Evolutionary conservation across 208 protist genomes (phyloP).

Genomic region (Trypanosoma conorhini): DNA sequence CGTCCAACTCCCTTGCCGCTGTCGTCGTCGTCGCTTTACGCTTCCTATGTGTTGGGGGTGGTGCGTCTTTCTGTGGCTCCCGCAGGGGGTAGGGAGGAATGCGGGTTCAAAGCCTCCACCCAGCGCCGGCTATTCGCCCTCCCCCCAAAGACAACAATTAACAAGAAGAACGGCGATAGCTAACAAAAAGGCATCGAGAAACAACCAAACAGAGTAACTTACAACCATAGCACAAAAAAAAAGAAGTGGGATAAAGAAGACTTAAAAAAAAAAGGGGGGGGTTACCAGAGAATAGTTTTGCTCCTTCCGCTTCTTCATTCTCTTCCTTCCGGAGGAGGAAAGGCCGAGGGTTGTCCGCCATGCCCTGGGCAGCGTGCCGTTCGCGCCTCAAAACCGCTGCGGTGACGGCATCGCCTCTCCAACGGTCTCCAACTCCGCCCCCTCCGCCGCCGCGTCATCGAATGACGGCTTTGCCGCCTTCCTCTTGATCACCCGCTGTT

Average conservation of each 20-base stretch:
- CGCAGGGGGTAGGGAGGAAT: neutral
- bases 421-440: constrained; percentile 41
- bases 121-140: neutral
- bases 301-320: no score
- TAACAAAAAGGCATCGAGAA: neutral
- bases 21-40: neutral
- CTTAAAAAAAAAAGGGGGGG: neutral
- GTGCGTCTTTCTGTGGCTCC: neutral
- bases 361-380: neutral
- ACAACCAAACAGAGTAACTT: neutral
- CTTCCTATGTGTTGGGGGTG: neutral
- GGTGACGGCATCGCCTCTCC: constrained; percentile 37
- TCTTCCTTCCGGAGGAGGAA: neutral
- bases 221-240: neutral
- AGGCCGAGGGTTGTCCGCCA: neutral
- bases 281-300: neutral
- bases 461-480: constrained; percentile 12
- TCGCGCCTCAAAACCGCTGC: constrained; percentile 7
- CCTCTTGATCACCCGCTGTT: neutral
- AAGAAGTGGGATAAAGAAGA: no score
- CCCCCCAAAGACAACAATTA: neutral
- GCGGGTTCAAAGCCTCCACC: neutral
- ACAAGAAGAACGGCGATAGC: neutral
- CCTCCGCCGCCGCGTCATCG: constrained; percentile 30
- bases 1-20: neutral